Conservation (phyloP, 1,284 basidiomycete genomes). For the Rhodotorula sp. region DNA sequence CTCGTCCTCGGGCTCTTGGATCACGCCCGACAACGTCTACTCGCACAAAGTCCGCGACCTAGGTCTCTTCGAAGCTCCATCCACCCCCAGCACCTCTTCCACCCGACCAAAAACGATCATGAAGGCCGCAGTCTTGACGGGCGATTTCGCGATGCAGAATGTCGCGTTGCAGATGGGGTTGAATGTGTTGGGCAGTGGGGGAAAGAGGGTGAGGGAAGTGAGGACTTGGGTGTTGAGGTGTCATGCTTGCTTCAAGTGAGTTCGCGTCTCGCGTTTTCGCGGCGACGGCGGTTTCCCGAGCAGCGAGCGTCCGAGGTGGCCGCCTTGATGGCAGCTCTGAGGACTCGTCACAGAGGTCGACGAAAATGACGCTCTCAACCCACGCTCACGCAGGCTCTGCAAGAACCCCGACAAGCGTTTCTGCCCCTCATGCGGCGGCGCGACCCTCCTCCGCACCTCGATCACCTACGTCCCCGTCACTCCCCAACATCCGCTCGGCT, state of each 20-base stretch:
- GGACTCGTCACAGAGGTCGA: too few species aligned
- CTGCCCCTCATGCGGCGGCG: slow-evolving; percentile 87
- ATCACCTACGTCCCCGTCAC: slow-evolving; percentile 63
- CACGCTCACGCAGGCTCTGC: slow-evolving; percentile 67
- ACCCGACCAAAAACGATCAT: slow-evolving; percentile 55
- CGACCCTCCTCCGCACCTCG: slow-evolving; percentile 84
- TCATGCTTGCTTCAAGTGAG: slow-evolving; percentile 98
- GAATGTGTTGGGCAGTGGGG: slow-evolving; percentile 85
- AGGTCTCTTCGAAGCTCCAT: slow-evolving; percentile 57
- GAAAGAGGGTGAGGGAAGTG: slow-evolving; percentile 83
- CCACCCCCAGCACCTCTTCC: not conserved
- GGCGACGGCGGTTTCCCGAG: too few species aligned
- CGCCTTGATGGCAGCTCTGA: not conserved
- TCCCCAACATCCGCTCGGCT: slow-evolving; percentile 62
- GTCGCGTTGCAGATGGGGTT: slow-evolving; percentile 93
- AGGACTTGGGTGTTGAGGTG: slow-evolving; percentile 96
- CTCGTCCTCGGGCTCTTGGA: slow-evolving; percentile 75
- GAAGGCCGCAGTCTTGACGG: slow-evolving; percentile 86
- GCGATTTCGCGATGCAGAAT: slow-evolving; percentile 99
- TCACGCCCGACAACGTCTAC: slow-evolving; percentile 84
- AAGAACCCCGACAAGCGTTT: slow-evolving; percentile 94
- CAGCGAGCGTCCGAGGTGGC: too few species aligned
- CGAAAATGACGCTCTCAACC: not conserved
- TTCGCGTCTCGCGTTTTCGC: slow-evolving; percentile 32
- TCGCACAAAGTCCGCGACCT: slow-evolving; percentile 86